Percentiles rank a stretch among this genome's conserved stretches.
These are phyloP conservation scores for Scutellaria galericulata DNA, from an alignment of 257 asterid species.

Conservation along the genomic window DNA sequence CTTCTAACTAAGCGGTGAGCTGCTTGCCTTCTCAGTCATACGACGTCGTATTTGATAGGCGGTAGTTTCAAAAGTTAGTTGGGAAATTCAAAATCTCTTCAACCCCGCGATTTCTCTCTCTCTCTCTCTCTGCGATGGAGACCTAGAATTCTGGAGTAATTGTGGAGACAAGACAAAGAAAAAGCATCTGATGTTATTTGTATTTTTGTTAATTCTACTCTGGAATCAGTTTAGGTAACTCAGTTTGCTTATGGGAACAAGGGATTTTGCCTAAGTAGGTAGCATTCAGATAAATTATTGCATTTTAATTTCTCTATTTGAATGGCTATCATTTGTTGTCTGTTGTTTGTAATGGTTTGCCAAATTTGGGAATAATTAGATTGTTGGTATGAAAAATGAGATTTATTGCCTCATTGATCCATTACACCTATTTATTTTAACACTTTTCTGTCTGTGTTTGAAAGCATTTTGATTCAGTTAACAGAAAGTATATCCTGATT, in stretches of 20 bases:
- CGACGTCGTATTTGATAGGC: conserved; percentile 16
- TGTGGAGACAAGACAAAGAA: not conserved
- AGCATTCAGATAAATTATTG: conserved; percentile 26
- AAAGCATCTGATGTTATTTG: not conserved
- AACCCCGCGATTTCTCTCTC: conserved; percentile 1
- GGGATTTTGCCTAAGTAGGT: conserved; percentile 19
- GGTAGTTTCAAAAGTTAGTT: conserved; percentile 36
- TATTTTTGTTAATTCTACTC: not conserved
- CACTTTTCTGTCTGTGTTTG: not conserved
- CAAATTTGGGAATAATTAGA: conserved; percentile 6
- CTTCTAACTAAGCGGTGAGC: not conserved
- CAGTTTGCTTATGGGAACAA: conserved; percentile 15
- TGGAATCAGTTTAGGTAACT: conserved; percentile 29
- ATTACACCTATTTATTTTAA: not conserved
- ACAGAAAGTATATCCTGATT: not conserved
- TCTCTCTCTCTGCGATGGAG: conserved; percentile 1
- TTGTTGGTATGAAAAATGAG: not conserved
- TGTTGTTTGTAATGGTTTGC: not conserved
- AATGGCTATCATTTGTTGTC: not conserved
- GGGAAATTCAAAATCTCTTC: not conserved
- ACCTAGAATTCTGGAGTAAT: conserved; percentile 22
- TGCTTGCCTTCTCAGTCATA: not conserved
- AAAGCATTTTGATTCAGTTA: conserved; percentile 10
- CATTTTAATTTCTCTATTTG: not conserved
- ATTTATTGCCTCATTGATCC: conserved; percentile 18